A percentile compares a stretch with the other conserved stretches of the same genome.
Conservation (phyloP, 257 asterid species). For the Misopates orontium region DNA sequence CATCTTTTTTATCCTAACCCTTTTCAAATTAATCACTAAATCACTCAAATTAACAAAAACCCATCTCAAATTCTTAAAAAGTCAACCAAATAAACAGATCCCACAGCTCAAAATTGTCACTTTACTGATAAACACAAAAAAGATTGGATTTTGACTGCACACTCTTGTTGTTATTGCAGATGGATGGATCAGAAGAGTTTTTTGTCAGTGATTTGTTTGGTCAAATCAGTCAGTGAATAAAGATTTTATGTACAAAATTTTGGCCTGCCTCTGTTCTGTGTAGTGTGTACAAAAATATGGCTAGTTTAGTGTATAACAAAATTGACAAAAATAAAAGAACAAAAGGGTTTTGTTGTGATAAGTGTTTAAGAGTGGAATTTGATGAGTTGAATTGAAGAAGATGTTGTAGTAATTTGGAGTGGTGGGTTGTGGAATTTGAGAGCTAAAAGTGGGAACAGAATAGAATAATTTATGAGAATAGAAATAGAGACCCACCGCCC, state of each 20-base stretch:
- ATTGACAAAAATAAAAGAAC: neutral
- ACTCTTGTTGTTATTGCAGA: neutral
- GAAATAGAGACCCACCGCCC: conserved; percentile 53
- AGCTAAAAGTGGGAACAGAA: neutral
- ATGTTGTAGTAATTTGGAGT: conserved; percentile 32
- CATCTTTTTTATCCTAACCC: conserved; percentile 37
- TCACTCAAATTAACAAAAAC: conserved; percentile 33
- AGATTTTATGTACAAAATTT: neutral
- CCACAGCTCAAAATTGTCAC: conserved; percentile 28
- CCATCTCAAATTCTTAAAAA: conserved; percentile 36
- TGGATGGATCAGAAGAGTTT: conserved; percentile 12
- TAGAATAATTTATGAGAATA: neutral
- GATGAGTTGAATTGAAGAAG: conserved; percentile 30
- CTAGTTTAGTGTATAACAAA: neutral
- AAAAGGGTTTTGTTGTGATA: neutral
- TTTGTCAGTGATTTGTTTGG: neutral
- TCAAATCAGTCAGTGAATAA: conserved; percentile 6
- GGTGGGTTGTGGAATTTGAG: conserved; percentile 48
- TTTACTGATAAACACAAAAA: conserved; percentile 21
- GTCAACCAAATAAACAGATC: conserved; percentile 28
- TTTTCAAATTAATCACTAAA: conserved; percentile 33
- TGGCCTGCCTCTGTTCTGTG: neutral
- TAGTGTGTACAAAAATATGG: neutral
- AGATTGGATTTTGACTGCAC: conserved; percentile 8
- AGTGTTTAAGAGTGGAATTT: neutral